Conservation (phyloP, 2,329 filamentous ascomycete species). For the Dryadomyces sulphureus region DNA sequence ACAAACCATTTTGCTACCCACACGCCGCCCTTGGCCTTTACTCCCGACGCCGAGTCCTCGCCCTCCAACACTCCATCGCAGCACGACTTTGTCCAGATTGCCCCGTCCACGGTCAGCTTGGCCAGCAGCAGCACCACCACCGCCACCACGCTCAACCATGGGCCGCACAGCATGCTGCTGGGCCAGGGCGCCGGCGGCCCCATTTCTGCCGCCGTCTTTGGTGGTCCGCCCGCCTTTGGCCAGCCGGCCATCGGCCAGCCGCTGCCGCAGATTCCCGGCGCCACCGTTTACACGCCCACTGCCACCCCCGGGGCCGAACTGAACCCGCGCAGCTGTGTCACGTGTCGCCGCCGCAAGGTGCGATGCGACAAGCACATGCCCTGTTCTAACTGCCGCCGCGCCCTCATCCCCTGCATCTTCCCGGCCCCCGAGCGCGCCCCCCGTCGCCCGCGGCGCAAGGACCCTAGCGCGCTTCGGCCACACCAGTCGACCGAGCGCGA, state of each 20-base stretch:
- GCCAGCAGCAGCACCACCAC: neutral
- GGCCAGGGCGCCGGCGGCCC: neutral
- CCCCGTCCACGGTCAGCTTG: neutral
- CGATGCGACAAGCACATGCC: slow-evolving; percentile 41
- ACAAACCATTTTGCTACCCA: neutral
- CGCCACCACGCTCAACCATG: neutral
- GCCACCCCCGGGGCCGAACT: slow-evolving; percentile 12
- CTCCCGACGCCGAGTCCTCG: slow-evolving; percentile 8
- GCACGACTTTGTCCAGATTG: slow-evolving; percentile 1
- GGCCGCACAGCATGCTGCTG: neutral
- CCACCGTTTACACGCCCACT: slow-evolving; percentile 15
- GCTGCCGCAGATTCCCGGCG: slow-evolving; percentile 13
- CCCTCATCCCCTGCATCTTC: slow-evolving; percentile 34
- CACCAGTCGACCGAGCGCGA: slow-evolving; percentile 47
- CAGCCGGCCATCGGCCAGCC: slow-evolving; percentile 4
- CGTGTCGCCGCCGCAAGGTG: slow-evolving; percentile 39
- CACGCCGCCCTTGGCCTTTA: slow-evolving; percentile 2
- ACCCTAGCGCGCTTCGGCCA: slow-evolving; percentile 40
- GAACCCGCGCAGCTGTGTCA: slow-evolving; percentile 32
- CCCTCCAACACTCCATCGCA: slow-evolving; percentile 3
- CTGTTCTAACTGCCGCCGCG: slow-evolving; percentile 40
- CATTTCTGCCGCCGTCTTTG: neutral
- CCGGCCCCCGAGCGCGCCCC: slow-evolving; percentile 34
- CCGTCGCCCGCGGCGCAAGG: slow-evolving; percentile 43
- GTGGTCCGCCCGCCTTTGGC: neutral